Evolutionary conservation across 495 filamentous ascomycete species (phyloP), one percentile per base, ranked within the genome.

Genomic region (Barbatosphaeria neglecta): DNA sequence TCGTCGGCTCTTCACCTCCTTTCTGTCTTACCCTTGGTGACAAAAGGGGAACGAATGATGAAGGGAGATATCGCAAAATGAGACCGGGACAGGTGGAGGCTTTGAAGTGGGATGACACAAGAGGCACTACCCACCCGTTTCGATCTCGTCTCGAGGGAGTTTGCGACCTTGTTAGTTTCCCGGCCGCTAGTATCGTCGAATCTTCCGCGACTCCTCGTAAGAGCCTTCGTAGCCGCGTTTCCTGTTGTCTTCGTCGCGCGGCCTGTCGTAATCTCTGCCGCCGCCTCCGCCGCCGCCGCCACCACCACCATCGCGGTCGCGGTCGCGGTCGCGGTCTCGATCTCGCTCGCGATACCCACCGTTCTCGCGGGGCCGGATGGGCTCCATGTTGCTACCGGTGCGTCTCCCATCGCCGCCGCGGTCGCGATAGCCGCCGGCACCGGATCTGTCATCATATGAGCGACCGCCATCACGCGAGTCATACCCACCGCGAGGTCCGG

Each of bases 131-230:
- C n/a, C n/a, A n/a, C n/a, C n/a, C n/a, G n/a, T n/a, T n/a, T n/a
- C n/a, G 63, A 84, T 78, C 57, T 86, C 76, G 59, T 81, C 84
- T 46, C 87, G 78, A 31, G 84, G 79, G 62, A 92, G 86, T 54
- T 90, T 84, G 59, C 87, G 81, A 50, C 76, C 74, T 46, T 77
- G 78, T 44, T 87, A 84, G n/a, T n/a, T n/a, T n/a, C n/a, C n/a
- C n/a, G n/a, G n/a, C n/a, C n/a, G n/a, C n/a, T n/a, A n/a, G 55
- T 73, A 78, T 23, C 72, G 69, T 51, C 79, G 74, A 6, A 41
- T 2, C 55, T 76, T 77, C 38, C 81, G 68, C 51, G 72, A 77
- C 50, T 81, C 80, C 60, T 83, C 71, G 58, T 58, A 31, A 1
- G 20, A 24, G 45, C 77, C 67, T 50, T 85, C 82, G 51, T 70